Evolutionary conservation across 1,284 basidiomycete genomes (phyloP), one percentile per base, ranked within the genome.

Genomic region (Fistulina hepatica): DNA sequence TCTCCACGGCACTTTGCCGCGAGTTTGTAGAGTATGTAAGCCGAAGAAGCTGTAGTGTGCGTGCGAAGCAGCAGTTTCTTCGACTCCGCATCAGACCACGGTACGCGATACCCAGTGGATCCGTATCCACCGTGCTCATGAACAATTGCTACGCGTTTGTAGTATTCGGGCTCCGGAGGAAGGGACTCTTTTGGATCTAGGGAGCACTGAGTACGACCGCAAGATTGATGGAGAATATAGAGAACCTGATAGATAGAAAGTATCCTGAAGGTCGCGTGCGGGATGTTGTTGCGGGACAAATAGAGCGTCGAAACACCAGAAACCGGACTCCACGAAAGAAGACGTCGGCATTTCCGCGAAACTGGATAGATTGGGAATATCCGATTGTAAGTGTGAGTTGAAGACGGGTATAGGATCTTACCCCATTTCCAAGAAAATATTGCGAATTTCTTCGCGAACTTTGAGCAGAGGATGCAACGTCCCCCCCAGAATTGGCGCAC

Each of bases 341-440:
- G 84, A 81, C n/a, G 95, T 97, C 5, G 94, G 92, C 95, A 99
- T 99, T 63, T 99, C 95, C 41, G 91, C 82, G 64, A 98, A 99
- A 11, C 92, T 94, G 48, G 16, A 24, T 25, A 25, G 15, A 13
- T 38, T 7, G 36, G 37, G 24, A 9, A 21, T 38, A 21, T 8
- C n/a, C n/a, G n/a, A n/a, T n/a, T n/a, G n/a, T n/a, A n/a, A n/a
- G n/a, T n/a, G n/a, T n/a, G n/a, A 15, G 24, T 7, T 8, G n/a
- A 30, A n/a, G 40, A 26, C 8, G 21, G 41, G 16, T 30, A 25
- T 37, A 8, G 33, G 9, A 6, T 59, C 73, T 40, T 49, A 93
- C 89, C 95, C 95, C 91, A 98, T 97, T 60, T 99, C 95, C 51
- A 99, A 76, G 72, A 99, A 99, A 55, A 98, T 97, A 56, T 88